Evolutionary conservation across 169 alveolate species (phyloP), one percentile per base, ranked within the genome.

Genomic region (Theileria sp.): DNA sequence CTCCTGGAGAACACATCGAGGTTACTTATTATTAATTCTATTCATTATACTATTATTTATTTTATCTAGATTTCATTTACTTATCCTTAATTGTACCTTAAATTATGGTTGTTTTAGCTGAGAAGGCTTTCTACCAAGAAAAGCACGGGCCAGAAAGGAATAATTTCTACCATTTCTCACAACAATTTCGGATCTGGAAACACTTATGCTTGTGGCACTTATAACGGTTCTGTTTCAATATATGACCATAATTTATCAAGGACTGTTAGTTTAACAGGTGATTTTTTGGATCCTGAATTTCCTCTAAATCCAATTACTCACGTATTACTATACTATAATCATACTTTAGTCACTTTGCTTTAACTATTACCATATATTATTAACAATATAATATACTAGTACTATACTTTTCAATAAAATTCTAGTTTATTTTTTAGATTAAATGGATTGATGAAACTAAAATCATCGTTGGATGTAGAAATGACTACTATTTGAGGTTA

Each of bases 151-250:
- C 84, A 77, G n/a, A 68, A 38, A 25, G 89, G 89, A 5, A 76
- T 83, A 25, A 51, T 83, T 15, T 77, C 89, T 12, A 12, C 80
- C 67, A 83, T 83, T 9, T 32, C 54, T 25, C 89, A 83, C 72
- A 83, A 83, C 60, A 70, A 73, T 9, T 56, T 51, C 64, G 80
- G 72, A 0, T 12, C 79, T n/a, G 26, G 13, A n/a, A 83, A 44
- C 44, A 54, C 78, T 12, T 76, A 83, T 30, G 89, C 89, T 23
- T 83, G 89, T 49, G 89, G 89, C 34, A 80, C 65, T 60, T 83
- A 83, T 62, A 83, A 77, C 36, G 12, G 80, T 23, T 6, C 30
- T 15, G 72, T 83, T 23, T 69, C 81, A 10, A 69, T 83, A 17
- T 83, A 64, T 38, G 86, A 83, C 74, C 86, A 83, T 71, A 83